Percentiles rank a stretch among this genome's conserved stretches.
phyloP scores from a whole-genome alignment of 495 filamentous ascomycete genomes.

The Geoglossum glabrum region DNA sequence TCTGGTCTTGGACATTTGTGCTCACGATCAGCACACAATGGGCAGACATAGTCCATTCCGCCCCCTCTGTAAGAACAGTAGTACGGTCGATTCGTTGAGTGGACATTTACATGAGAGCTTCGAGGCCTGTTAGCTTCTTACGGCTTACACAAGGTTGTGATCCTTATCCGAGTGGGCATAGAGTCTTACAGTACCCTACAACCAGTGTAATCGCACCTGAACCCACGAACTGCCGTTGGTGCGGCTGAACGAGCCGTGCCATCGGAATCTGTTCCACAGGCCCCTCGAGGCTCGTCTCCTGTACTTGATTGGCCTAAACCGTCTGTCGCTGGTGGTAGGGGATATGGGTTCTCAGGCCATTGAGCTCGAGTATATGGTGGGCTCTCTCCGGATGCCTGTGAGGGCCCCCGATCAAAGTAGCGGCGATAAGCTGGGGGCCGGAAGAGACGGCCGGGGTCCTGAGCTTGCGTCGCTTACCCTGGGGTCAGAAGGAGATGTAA shows the following conservation, averaged over 20 bases:
- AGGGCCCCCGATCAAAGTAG: slow-evolving; percentile 14
- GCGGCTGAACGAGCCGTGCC: not conserved
- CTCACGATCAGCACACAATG: slow-evolving; percentile 87
- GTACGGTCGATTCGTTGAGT: slow-evolving; percentile 75
- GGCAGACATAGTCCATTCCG: slow-evolving; percentile 90
- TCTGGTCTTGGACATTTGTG: slow-evolving; percentile 94
- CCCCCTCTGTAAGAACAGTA: slow-evolving; percentile 69
- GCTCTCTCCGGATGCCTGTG: slow-evolving; percentile 14
- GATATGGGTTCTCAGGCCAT: not conserved
- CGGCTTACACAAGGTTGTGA: not conserved
- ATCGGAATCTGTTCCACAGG: not conserved
- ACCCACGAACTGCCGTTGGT: slow-evolving; percentile 15
- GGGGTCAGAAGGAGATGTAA: not conserved
- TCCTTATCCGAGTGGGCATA: slow-evolving; percentile 57
- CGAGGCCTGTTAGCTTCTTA: slow-evolving; percentile 17
- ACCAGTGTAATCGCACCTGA: slow-evolving; percentile 45
- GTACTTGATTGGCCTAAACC: not conserved
- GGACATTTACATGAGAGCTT: slow-evolving; percentile 95
- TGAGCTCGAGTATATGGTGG: slow-evolving; percentile 5
- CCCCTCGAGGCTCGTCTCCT: not conserved
- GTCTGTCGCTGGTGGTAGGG: not conserved
- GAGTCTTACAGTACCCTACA: slow-evolving; percentile 78
- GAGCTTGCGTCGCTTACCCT: not conserved
- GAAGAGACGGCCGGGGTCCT: not conserved
- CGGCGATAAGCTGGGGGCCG: slow-evolving; percentile 1